These are phyloP conservation scores for Coprinopsis strossmayeri DNA, from an alignment of 768 basidiomycete species.

Conservation along the genomic window DNA sequence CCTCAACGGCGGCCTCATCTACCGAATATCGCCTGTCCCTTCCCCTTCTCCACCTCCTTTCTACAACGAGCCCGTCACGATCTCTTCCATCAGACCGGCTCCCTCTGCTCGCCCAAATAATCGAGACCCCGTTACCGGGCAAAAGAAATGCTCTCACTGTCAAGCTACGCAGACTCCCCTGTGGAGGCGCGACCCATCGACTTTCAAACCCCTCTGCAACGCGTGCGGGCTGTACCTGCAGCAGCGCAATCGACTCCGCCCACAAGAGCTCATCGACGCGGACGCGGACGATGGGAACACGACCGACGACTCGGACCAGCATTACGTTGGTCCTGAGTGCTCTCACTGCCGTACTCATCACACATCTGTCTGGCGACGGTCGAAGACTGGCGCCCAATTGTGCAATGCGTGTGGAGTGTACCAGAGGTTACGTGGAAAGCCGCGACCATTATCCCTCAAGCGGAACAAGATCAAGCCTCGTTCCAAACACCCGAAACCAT, in stretches of 20 bases:
- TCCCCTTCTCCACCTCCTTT: constrained; percentile 27
- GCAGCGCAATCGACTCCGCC: constrained; percentile 39
- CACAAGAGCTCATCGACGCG: constrained; percentile 44
- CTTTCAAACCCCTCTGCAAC: constrained; percentile 39
- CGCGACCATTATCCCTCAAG: constrained; percentile 38
- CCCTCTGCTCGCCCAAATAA: no score
- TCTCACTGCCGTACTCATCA: constrained; percentile 43
- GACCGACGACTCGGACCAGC: constrained; percentile 31
- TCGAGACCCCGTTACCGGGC: constrained; percentile 15
- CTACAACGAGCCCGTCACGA: constrained; percentile 15
- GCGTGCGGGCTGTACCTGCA: constrained; percentile 43
- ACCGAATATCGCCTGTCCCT: constrained; percentile 27
- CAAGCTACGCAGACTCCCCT: constrained; percentile 40
- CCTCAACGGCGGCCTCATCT: constrained; percentile 21
- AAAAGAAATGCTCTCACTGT: constrained; percentile 41
- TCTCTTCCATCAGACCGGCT: no score
- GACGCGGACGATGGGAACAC: constrained; percentile 34
- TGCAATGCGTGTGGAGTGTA: constrained; percentile 50
- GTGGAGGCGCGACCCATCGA: constrained; percentile 41
- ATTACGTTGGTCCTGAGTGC: constrained; percentile 38
- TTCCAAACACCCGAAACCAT: constrained; percentile 29
- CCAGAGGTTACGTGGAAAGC: constrained; percentile 37
- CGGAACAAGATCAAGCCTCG: constrained; percentile 44
- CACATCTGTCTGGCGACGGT: constrained; percentile 45
- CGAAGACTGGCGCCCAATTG: constrained; percentile 42